Conservation (phyloP, 192 early-diverging fungal genomes). For the Diversispora epigaea region DNA sequence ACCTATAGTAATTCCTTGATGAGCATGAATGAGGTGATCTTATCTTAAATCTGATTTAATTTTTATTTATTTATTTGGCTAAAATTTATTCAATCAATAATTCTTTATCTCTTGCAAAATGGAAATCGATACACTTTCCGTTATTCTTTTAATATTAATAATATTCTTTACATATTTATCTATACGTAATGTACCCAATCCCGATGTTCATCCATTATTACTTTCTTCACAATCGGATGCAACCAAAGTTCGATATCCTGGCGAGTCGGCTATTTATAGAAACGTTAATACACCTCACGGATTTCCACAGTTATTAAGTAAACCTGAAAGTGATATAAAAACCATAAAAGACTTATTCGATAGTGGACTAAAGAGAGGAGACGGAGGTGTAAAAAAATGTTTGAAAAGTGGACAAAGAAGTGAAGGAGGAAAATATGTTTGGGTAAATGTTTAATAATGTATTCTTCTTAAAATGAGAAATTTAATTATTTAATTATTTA, state of each 20-base stretch:
- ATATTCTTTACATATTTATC: conserved; percentile 36
- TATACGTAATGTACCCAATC: conserved; percentile 40
- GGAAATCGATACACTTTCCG: conserved; percentile 53
- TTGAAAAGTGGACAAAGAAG: conserved; percentile 13
- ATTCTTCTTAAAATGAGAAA: conserved; percentile 12
- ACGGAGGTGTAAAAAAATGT: neutral
- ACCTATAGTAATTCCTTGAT: too few species aligned
- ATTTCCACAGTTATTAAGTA: conserved; percentile 36
- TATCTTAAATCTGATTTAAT: too few species aligned
- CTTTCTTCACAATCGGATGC: conserved; percentile 54
- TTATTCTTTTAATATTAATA: conserved; percentile 41
- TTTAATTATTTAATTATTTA: neutral
- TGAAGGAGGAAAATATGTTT: conserved; percentile 27
- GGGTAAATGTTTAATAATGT: neutral
- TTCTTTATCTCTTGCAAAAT: conserved; percentile 25
- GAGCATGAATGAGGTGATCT: too few species aligned
- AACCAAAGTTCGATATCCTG: conserved; percentile 47
- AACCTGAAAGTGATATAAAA: conserved; percentile 41
- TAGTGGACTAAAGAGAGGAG: conserved; percentile 28
- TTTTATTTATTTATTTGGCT: too few species aligned
- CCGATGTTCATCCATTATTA: conserved; percentile 62
- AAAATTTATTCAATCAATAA: too few species aligned
- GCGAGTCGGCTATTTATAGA: conserved; percentile 55
- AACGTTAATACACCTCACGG: conserved; percentile 47
- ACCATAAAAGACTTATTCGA: conserved; percentile 54